phyloP scores from a whole-genome alignment of 1,139 yeast genomes.

The Protomyces arabidopsidicola region DNA sequence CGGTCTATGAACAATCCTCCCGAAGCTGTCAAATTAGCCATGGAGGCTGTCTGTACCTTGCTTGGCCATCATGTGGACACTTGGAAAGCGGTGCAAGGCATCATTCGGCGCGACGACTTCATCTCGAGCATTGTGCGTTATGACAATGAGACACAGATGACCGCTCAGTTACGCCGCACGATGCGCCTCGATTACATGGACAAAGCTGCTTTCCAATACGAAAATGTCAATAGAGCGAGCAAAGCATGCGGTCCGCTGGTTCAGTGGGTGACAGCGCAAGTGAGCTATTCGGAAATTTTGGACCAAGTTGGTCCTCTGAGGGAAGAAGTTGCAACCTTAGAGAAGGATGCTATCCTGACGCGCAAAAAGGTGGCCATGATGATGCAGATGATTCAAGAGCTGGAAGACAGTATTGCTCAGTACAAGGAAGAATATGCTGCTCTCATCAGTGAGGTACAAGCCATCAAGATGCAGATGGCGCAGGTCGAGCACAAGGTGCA shows the following conservation, averaged over 20 bases:
- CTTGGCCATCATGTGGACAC: conserved; percentile 63
- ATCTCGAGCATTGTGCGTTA: conserved; percentile 76
- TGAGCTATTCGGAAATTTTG: conserved; percentile 62
- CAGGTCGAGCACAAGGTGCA: conserved; percentile 57
- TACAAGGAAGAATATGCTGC: conserved; percentile 67
- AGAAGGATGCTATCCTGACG: conserved; percentile 57
- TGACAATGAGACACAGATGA: conserved; percentile 58
- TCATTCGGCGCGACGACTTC: conserved; percentile 80
- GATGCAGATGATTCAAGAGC: conserved; percentile 71
- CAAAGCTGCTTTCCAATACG: conserved; percentile 62
- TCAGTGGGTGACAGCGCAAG: conserved; percentile 87
- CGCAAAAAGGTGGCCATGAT: conserved; percentile 59
- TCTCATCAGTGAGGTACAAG: conserved; percentile 72
- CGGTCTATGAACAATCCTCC: conserved; percentile 92
- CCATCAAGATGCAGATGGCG: conserved; percentile 65
- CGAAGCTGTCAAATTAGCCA: conserved; percentile 71
- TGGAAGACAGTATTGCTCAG: conserved; percentile 61
- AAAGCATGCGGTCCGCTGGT: conserved; percentile 92
- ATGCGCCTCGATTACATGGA: conserved; percentile 62
- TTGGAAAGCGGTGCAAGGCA: conserved; percentile 84
- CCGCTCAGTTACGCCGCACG: conserved; percentile 49
- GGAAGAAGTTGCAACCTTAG: conserved; percentile 59
- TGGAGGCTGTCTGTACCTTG: conserved; percentile 82
- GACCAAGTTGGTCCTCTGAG: conserved; percentile 71
- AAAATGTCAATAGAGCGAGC: conserved; percentile 79